Percentiles rank a stretch among this genome's conserved stretches.
phyloP scores from a whole-genome alignment of 345 rosid species.

The Eucalyptus sp. region DNA sequence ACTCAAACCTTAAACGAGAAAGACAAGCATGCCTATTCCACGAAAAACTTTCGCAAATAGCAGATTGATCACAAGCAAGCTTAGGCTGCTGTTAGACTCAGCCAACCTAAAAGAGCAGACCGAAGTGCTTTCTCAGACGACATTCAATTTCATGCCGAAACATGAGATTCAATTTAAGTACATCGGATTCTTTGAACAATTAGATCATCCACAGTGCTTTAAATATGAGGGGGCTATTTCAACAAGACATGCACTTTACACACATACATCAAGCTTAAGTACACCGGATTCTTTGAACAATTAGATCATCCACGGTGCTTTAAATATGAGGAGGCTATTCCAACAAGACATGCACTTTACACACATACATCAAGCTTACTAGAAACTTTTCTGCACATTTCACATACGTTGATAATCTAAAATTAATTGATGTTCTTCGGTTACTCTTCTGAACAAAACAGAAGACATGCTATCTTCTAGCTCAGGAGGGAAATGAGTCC shows the following conservation, averaged over 20 bases:
- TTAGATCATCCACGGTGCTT: too few relatives aligned
- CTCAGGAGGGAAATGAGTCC: not conserved
- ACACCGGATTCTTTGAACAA: too few relatives aligned
- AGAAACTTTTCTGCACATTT: not conserved
- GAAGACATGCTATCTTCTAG: not conserved
- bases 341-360: too few relatives aligned
- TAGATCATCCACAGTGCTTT: too few relatives aligned
- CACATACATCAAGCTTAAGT: too few relatives aligned
- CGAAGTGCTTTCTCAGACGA: not conserved
- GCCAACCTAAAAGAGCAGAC: not conserved
- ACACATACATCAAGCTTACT: not conserved
- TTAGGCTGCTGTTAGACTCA: not conserved
- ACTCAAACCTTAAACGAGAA: not conserved
- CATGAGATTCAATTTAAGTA: not conserved
- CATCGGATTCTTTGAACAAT: too few relatives aligned
- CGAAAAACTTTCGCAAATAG: not conserved
- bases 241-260: too few relatives aligned
- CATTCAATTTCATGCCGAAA: not conserved
- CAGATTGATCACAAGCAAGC: not conserved
- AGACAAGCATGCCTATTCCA: not conserved
- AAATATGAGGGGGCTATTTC: too few relatives aligned
- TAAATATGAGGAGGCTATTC: too few relatives aligned
- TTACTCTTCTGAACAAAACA: not conserved
- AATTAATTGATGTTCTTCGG: not conserved
- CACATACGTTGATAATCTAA: not conserved